Base-by-base conservation (phyloP, 2,329 filamentous ascomycete species). In the Calonectria fujianensis region DNA sequence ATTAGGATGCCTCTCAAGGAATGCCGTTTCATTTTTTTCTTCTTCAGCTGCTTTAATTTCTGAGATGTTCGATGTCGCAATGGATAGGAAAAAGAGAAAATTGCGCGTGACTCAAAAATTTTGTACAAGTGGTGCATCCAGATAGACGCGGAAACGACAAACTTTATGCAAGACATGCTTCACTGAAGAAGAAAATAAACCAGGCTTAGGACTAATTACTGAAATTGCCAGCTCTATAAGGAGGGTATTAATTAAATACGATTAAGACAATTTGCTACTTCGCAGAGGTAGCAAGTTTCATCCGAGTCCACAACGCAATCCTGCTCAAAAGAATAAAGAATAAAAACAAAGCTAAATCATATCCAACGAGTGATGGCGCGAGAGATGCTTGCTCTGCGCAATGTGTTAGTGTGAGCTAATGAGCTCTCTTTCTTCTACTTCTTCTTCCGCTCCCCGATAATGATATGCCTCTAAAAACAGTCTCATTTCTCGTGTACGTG, bases 191-290 rank as follows among this genome's bases (percentile, higher is more conserved):
- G 32, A 37, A 24, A 37, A 39, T 35, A 54, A 31, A 11, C 37
- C 14, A 29, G 20, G 35, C 27, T 29, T 63, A 35, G 27, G 14
- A 51, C 35, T 29, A 51, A 24, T 51, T 35, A 24, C n/a, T 67
- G 24, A 35, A 51, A 51, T 37, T 31, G 35, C 45, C 64, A 29
- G 45, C 64, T 51, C 45, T 41, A 41, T 63, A 45, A 39, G 6
- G 57, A 63, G 57, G 31, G 57, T 63, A 41, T 41, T 63, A 63
- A 63, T 63, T 63, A 63, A 39, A 63, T 63, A 63, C 35, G 35
- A 63, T 37, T 63, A 63, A 63, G 39, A 63, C 39, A 37, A 20
- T n/a, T 41, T 63, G 57, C 35, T 31, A 29, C 57, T 20, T 63
- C 57, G 57, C 57, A 63, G 57, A 63, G 35, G 35, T 27, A 63